These are phyloP conservation scores for Pestalotiopsis sp. DNA, from an alignment of 2,329 filamentous ascomycete species.

Conservation along the genomic window DNA sequence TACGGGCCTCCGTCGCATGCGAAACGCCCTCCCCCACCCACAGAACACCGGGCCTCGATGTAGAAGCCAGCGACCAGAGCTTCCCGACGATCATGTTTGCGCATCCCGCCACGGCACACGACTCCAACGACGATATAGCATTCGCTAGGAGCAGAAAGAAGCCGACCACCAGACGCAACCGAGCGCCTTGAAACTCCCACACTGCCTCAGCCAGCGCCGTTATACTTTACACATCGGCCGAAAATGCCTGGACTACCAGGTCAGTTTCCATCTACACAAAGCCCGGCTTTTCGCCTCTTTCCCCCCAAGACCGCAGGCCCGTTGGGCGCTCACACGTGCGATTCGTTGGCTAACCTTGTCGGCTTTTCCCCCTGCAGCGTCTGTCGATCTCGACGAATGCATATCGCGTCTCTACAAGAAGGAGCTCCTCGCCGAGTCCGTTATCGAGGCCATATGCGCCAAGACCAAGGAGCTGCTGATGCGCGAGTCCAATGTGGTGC, in stretches of 20 bases:
- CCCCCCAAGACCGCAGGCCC: not conserved
- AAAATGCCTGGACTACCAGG: constrained; percentile 61
- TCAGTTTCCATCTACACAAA: constrained; percentile 35
- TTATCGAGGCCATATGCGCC: constrained; percentile 98
- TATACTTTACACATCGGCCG: constrained; percentile 13
- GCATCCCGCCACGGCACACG: constrained; percentile 24
- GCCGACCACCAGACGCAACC: constrained; percentile 15
- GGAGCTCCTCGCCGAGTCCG: constrained; percentile 93
- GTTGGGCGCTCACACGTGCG: not conserved
- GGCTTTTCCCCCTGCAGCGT: constrained; percentile 58
- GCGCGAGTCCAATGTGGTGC: constrained; percentile 99
- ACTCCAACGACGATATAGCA: constrained; percentile 32
- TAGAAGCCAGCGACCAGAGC: constrained; percentile 12
- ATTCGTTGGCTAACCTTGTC: not conserved
- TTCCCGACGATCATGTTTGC: constrained; percentile 34
- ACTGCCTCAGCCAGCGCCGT: constrained; percentile 15
- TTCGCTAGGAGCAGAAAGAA: constrained; percentile 35
- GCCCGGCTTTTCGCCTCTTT: constrained; percentile 1
- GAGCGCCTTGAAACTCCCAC: constrained; percentile 5
- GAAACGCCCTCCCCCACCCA: not conserved
- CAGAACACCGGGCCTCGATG: constrained; percentile 1
- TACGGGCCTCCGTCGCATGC: not conserved
- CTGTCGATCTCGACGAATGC: constrained; percentile 98
- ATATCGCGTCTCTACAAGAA: constrained; percentile 96
- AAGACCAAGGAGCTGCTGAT: constrained; percentile 99